phyloP scores from a whole-genome alignment of 371 early-diverging fungal genomes.

The Mucor indicus region DNA sequence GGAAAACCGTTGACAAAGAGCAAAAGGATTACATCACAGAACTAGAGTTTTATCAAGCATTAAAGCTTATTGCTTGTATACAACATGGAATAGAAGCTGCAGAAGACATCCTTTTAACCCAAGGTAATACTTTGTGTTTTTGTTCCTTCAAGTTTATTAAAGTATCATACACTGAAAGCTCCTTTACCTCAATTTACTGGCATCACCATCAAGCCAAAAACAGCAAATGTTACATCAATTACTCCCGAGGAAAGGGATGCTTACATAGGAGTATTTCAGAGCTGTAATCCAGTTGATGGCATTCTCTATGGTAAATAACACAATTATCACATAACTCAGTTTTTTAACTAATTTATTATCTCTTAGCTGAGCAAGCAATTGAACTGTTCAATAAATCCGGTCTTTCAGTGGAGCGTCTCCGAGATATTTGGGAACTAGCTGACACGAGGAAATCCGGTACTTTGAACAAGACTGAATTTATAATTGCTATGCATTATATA shows the following conservation, averaged over 20 bases:
- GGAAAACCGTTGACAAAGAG: slow-evolving; percentile 9
- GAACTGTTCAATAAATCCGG: slow-evolving; percentile 10
- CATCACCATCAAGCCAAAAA: not conserved
- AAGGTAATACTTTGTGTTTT: slow-evolving; percentile 1
- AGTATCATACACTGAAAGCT: not conserved
- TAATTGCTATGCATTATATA: slow-evolving; percentile 72
- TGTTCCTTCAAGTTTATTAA: not conserved
- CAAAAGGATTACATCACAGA: slow-evolving; percentile 2
- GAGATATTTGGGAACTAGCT: slow-evolving; percentile 36
- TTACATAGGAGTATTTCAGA: slow-evolving; percentile 15
- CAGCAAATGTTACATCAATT: slow-evolving; percentile 5
- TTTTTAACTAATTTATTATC: not conserved
- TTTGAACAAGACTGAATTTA: slow-evolving; percentile 60
- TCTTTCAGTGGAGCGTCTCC: slow-evolving; percentile 8
- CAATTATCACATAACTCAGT: not conserved
- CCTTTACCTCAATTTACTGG: slow-evolving; percentile 5
- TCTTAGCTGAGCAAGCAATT: slow-evolving; percentile 5
- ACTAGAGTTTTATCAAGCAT: slow-evolving; percentile 11
- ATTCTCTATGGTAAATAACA: slow-evolving; percentile 6
- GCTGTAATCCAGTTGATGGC: slow-evolving; percentile 13
- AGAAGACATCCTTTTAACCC: not conserved
- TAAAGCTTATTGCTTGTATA: slow-evolving; percentile 22
- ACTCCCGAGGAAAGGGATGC: slow-evolving; percentile 10
- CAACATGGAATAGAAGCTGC: slow-evolving; percentile 12
- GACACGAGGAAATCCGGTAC: slow-evolving; percentile 57